Percentiles rank a stretch among this genome's conserved stretches.
Evolutionary conservation across 2,329 filamentous ascomycete genomes (phyloP).

Genomic region (Beauveria scarabaeidicola): DNA sequence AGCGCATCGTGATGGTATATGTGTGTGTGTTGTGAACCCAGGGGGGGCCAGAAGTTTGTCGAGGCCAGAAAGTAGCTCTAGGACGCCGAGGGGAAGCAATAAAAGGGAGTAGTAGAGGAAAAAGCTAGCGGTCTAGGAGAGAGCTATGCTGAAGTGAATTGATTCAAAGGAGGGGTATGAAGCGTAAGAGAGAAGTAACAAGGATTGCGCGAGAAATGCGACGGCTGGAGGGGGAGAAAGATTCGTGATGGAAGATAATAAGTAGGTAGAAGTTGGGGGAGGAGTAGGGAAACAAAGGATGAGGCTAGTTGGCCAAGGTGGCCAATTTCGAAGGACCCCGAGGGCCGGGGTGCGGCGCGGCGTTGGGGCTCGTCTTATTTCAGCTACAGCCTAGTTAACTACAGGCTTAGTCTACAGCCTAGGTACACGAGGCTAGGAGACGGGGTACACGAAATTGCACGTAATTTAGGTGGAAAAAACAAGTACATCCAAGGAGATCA

Average conservation of each 20-base stretch:
- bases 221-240: background rate
- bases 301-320: conserved; percentile 3
- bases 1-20: conserved; percentile 41
- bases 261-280: background rate
- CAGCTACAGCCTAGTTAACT: too few relatives aligned
- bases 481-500: background rate
- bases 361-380: background rate
- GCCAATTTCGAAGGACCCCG: conserved; percentile 3
- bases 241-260: conserved; percentile 3
- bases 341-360: conserved; percentile 4
- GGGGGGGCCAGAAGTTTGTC: background rate
- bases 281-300: background rate
- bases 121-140: background rate
- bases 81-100: background rate
- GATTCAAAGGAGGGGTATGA: conserved; percentile 6
- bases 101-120: background rate
- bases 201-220: background rate
- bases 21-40: conserved; percentile 4
- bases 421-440: background rate
- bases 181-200: background rate
- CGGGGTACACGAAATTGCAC: background rate
- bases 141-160: background rate
- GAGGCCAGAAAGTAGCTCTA: background rate
- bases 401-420: too few relatives aligned
- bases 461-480: background rate